phyloP scores from a whole-genome alignment of 495 filamentous ascomycete genomes.

The Podospora pseudopauciseta region DNA sequence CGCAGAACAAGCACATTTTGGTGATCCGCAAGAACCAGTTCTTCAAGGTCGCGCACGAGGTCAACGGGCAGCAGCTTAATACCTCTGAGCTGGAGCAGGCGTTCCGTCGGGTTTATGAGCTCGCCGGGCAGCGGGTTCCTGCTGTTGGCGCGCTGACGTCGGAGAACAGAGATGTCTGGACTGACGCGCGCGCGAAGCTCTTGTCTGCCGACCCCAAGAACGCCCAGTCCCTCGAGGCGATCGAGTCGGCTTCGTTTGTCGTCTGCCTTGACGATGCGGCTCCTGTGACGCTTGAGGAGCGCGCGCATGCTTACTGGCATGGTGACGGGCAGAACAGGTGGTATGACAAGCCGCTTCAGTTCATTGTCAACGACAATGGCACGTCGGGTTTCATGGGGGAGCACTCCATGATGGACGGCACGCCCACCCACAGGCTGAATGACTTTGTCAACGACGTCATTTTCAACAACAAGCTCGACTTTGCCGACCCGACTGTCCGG shows the following conservation, averaged over 20 bases:
- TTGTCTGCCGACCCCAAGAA: slow-evolving; percentile 73
- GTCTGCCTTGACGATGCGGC: slow-evolving; percentile 91
- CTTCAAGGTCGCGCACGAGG: slow-evolving; percentile 77
- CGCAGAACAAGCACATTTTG: slow-evolving; percentile 78
- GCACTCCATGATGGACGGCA: slow-evolving; percentile 99
- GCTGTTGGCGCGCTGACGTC: slow-evolving; percentile 83
- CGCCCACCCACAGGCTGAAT: slow-evolving; percentile 92
- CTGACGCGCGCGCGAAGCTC: slow-evolving; percentile 74
- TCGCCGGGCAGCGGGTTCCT: slow-evolving; percentile 61
- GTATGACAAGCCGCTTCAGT: slow-evolving; percentile 98
- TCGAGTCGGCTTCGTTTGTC: slow-evolving; percentile 88
- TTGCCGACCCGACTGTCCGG: slow-evolving; percentile 68
- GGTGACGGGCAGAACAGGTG: slow-evolving; percentile 93
- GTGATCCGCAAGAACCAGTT: slow-evolving; percentile 94
- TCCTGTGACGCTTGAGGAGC: slow-evolving; percentile 92
- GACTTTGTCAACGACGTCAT: slow-evolving; percentile 88
- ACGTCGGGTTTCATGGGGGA: slow-evolving; percentile 97
- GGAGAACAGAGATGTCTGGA: slow-evolving; percentile 91
- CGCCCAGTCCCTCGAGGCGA: slow-evolving; percentile 66
- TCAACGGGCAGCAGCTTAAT: slow-evolving; percentile 78
- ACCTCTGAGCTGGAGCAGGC: slow-evolving; percentile 82
- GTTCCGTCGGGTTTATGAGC: slow-evolving; percentile 80
- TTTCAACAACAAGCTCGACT: slow-evolving; percentile 86
- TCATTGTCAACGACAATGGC: slow-evolving; percentile 97
- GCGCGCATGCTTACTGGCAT: slow-evolving; percentile 96